Percentiles rank a stretch among this genome's conserved stretches.
Evolutionary conservation across 345 rosid species (phyloP).

Genomic region (Rhizophora mangle): DNA sequence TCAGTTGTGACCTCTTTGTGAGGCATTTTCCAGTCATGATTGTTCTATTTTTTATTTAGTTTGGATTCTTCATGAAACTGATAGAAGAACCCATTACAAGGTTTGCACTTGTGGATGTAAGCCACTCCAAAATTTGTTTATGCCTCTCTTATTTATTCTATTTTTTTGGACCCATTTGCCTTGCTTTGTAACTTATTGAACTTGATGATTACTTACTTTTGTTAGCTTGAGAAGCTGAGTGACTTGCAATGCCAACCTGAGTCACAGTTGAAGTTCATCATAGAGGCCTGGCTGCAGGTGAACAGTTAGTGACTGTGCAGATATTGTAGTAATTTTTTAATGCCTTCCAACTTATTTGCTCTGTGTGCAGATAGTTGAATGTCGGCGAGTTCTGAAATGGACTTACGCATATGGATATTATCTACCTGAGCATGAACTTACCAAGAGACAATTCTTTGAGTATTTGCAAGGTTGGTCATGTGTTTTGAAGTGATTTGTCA

Average conservation of each 20-base stretch:
- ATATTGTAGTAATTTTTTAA: neutral
- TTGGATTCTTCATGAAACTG: too few species aligned
- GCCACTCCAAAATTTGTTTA: too few species aligned
- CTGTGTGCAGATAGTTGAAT: conserved; percentile 60
- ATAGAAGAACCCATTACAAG: too few species aligned
- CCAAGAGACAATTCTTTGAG: conserved; percentile 74
- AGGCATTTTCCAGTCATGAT: too few species aligned
- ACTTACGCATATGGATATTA: conserved; percentile 85
- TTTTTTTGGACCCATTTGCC: too few species aligned
- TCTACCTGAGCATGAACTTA: conserved; percentile 68
- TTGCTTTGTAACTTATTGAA: neutral
- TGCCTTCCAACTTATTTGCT: conserved; percentile 15
- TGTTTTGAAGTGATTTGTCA: neutral
- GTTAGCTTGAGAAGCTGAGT: conserved; percentile 37
- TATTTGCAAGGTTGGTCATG: conserved; percentile 66
- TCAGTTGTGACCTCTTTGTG: too few species aligned
- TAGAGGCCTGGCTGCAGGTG: conserved; percentile 39
- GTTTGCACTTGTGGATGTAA: too few species aligned
- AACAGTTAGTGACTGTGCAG: neutral
- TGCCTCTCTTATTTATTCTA: too few species aligned
- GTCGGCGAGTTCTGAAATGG: conserved; percentile 89
- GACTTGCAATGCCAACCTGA: conserved; percentile 36
- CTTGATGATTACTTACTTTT: conserved; percentile 5
- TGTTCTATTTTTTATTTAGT: too few species aligned
- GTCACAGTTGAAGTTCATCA: conserved; percentile 34